Percentiles rank a stretch among this genome's conserved stretches.
Conservation (phyloP, 129 eudicot genomes). For the Saussurea involucrata region DNA sequence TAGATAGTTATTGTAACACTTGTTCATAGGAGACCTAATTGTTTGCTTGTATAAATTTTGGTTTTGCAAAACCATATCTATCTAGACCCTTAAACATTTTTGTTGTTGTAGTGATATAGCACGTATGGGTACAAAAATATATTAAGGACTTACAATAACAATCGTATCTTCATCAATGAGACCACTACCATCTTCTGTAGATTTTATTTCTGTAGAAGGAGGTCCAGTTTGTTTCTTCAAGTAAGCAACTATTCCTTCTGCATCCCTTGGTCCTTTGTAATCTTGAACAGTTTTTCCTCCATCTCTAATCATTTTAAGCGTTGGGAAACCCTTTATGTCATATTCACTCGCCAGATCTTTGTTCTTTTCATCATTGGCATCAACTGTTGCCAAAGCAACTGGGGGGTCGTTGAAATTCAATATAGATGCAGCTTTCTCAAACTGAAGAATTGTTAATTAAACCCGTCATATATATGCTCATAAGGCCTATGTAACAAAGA, state of each 20-base stretch:
- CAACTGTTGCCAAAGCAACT: slow-evolving; percentile 67
- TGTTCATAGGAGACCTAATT: neutral
- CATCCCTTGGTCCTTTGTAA: slow-evolving; percentile 85
- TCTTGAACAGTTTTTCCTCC: slow-evolving; percentile 71
- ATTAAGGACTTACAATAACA: slow-evolving; percentile 59
- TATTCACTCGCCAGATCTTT: slow-evolving; percentile 55
- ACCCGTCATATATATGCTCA: slow-evolving; percentile 14
- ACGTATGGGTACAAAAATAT: neutral
- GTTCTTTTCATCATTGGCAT: slow-evolving; percentile 74
- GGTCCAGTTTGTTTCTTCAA: slow-evolving; percentile 80
- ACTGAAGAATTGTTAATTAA: slow-evolving; percentile 34
- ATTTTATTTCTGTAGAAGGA: slow-evolving; percentile 63
- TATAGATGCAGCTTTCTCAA: slow-evolving; percentile 72
- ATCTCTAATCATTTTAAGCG: slow-evolving; percentile 60
- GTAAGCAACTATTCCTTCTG: slow-evolving; percentile 72
- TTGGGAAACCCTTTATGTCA: slow-evolving; percentile 75
- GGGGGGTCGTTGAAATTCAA: slow-evolving; percentile 60
- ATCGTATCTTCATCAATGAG: slow-evolving; percentile 53
- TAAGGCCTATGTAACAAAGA: neutral
- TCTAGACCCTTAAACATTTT: neutral
- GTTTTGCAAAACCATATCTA: neutral
- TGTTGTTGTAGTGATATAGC: neutral
- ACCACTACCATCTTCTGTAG: slow-evolving; percentile 52
- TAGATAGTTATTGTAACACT: neutral
- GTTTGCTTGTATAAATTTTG: neutral